phyloP scores from a whole-genome alignment of 345 rosid species.

The Acer campestre region DNA sequence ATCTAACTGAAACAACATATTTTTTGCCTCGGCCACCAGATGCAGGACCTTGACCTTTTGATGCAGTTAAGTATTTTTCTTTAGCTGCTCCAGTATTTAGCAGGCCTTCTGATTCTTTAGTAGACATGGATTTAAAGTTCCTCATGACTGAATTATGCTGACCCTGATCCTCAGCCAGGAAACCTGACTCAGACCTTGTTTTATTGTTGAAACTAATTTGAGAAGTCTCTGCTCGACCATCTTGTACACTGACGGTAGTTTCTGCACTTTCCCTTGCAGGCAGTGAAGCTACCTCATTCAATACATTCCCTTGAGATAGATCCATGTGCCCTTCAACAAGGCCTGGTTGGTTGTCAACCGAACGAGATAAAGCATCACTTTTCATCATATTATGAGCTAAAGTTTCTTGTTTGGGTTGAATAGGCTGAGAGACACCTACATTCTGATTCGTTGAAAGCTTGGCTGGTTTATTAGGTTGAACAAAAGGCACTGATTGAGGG shows the following conservation, averaged over 20 bases:
- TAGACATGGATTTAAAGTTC: conserved; percentile 31
- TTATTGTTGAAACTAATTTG: conserved; percentile 26
- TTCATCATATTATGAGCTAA: conserved; percentile 36
- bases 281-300: conserved; percentile 37
- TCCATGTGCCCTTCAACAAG: conserved; percentile 46
- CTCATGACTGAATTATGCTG: conserved; percentile 36
- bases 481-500: conserved; percentile 58
- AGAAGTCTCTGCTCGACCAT: conserved; percentile 48
- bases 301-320: conserved; percentile 42
- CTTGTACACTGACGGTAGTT: conserved; percentile 28
- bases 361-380: conserved; percentile 36
- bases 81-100: conserved; percentile 38
- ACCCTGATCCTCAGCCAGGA: conserved; percentile 36
- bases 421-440: conserved; percentile 43
- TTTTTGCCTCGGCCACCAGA: conserved; percentile 52
- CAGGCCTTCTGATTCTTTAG: conserved; percentile 49
- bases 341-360: conserved; percentile 46
- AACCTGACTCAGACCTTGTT: conserved; percentile 37
- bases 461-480: conserved; percentile 49
- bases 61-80: conserved; percentile 36
- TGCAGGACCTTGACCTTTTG: conserved; percentile 41
- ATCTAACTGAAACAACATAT: conserved; percentile 45
- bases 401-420: conserved; percentile 49
- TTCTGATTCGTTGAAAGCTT: conserved; percentile 55
- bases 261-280: conserved; percentile 42